A percentile compares a stretch with the other conserved stretches of the same genome.
Conservation (phyloP, 2,329 filamentous ascomycete species). For the Orbilia blumenaviensis region DNA sequence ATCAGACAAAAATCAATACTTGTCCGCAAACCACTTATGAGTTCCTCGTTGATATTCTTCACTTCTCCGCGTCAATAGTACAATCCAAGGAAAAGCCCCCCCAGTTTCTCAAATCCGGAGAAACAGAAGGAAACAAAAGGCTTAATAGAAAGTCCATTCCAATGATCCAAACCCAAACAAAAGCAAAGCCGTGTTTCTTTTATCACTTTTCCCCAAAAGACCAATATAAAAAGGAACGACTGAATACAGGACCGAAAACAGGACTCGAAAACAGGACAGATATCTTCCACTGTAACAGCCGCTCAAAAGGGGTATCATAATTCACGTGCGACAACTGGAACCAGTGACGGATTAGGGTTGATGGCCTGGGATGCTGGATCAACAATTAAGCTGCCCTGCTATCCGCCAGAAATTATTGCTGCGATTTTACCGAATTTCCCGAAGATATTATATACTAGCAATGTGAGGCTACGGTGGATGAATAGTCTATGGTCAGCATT, state of each 20-base stretch:
- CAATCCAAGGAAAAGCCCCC: not conserved
- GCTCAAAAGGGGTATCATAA: not conserved
- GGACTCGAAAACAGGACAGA: not conserved
- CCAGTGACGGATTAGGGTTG: slow-evolving; percentile 1
- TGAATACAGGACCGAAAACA: not conserved
- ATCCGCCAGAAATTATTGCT: not conserved
- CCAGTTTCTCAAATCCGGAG: not conserved
- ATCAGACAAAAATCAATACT: not conserved
- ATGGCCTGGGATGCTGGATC: not conserved
- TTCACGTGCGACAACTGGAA: not conserved
- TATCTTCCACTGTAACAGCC: not conserved
- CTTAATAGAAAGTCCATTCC: not conserved
- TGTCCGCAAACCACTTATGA: not conserved
- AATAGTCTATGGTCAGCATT: slow-evolving; percentile 38
- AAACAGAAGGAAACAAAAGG: not conserved
- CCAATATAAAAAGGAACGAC: not conserved
- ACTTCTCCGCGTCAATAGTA: not conserved
- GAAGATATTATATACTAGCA: slow-evolving; percentile 49
- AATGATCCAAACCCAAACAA: not conserved
- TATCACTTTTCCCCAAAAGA: not conserved
- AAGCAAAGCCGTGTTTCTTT: not conserved
- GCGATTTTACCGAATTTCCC: slow-evolving; percentile 48
- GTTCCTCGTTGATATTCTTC: not conserved
- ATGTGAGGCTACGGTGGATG: slow-evolving; percentile 36
- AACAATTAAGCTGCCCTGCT: not conserved